phyloP scores from a whole-genome alignment of 225 moss, liverwort and hornwort species.

The Bryoerythrophyllum caledonicum region DNA sequence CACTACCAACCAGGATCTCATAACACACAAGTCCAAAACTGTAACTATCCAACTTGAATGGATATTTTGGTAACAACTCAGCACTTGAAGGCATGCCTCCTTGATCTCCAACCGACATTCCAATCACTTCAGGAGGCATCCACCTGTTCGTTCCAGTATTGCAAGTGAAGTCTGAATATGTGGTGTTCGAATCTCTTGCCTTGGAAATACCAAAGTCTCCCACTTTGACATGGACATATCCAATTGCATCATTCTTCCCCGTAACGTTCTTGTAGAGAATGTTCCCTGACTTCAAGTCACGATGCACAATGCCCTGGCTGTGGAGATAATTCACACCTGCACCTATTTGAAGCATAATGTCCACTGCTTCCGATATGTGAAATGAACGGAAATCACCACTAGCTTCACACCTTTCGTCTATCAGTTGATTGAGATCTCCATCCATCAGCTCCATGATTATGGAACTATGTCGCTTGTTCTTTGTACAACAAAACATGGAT shows the following conservation, averaged over 20 bases:
- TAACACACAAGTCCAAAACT: neutral
- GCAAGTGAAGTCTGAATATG: neutral
- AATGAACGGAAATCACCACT: neutral
- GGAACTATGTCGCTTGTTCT: neutral
- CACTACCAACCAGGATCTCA: neutral
- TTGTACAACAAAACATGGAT: neutral
- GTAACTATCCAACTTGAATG: neutral
- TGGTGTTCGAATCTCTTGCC: neutral
- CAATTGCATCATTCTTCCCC: neutral
- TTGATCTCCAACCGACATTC: too few species aligned
- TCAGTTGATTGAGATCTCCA: neutral
- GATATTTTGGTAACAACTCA: too few species aligned
- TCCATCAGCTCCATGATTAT: constrained; percentile 6
- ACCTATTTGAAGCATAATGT: neutral
- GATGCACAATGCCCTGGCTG: neutral
- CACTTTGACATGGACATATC: neutral
- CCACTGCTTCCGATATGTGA: neutral
- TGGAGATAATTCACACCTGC: neutral
- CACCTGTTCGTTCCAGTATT: neutral
- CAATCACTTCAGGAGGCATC: neutral
- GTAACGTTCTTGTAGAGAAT: neutral
- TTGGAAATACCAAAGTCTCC: neutral
- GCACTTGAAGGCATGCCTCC: neutral
- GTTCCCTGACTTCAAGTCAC: neutral
- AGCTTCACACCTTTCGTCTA: neutral